Percentiles rank a stretch among this genome's conserved stretches.
Evolutionary conservation across 176 grass and related monocot genomes (phyloP).

Genomic region (Elymus sibiricus): DNA sequence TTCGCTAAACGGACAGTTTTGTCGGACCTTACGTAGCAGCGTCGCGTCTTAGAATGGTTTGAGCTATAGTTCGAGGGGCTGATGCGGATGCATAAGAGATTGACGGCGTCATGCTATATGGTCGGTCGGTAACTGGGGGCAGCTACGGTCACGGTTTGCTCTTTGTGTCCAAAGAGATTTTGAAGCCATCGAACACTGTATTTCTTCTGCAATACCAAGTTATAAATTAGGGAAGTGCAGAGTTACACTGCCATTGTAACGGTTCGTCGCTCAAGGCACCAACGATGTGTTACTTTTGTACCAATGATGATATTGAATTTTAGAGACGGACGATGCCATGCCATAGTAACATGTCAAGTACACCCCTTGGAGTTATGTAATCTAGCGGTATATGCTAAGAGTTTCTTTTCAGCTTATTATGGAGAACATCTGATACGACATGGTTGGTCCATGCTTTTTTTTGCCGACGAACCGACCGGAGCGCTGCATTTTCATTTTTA

Average conservation of each 20-base stretch:
- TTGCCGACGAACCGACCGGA: too few relatives aligned
- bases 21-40: not conserved
- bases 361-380: not conserved
- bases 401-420: not conserved
- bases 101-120: not conserved
- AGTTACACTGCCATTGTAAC: not conserved
- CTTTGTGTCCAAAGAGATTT: conserved; percentile 35
- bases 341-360: not conserved
- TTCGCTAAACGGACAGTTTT: conserved; percentile 8
- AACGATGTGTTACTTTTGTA: conserved; percentile 27
- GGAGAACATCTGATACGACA: not conserved
- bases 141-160: not conserved
- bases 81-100: not conserved
- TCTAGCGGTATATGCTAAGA: not conserved
- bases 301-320: not conserved
- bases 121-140: not conserved
- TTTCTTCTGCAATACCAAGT: conserved; percentile 18
- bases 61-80: not conserved
- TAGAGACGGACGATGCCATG: not conserved
- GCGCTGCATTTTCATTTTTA: too few relatives aligned
- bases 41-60: not conserved
- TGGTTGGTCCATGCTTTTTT: not conserved
- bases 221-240: conserved; percentile 20
- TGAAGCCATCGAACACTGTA: conserved; percentile 20
- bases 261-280: not conserved